Base-by-base conservation (phyloP, 495 filamentous ascomycete genomes). In the Hypoxylon lenormandii region DNA sequence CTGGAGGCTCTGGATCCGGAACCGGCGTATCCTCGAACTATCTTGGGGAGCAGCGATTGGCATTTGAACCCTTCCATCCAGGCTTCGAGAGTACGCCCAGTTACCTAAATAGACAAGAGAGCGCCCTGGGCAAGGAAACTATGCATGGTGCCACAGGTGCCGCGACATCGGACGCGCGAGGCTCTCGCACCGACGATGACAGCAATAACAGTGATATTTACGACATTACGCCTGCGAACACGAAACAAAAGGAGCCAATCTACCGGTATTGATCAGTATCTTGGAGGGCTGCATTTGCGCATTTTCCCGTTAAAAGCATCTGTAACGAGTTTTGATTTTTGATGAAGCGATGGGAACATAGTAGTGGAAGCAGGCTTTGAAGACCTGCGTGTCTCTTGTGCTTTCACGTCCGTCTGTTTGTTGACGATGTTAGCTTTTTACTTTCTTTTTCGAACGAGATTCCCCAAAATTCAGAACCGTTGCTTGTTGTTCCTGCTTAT, bases 31-130 rank as follows among this genome's bases (percentile, higher is more conserved):
- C 66, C 1, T 66, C 62, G 19, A 66, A 66, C 21, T 73, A 65
- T 30, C 51, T 60, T 0, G 71, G 74, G 7, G 72, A 76, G 12
- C 70, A 72, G 2, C 72, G 77, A 4, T 66, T 82, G 6, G 70
- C 72, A 12, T 82, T 77, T 57, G 83, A 86, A 64, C 83, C 84
- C 6, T 86, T 79, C 60, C 83, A 86, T 65, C 84, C 84, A 3
- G 83, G 83, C 0, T 85, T 85, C 47, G 70, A 74, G 38, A 66
- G 69, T 15, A 78, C 74, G 7, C 74, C 72, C 30, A 76, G 77
- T 51, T 80, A 81, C 47, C 36, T 70, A 2, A 75, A 69, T 19
- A 70, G 76, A 40, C 79, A 80, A 47, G 74, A 80, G 37, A 78
- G 76, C 48, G 71, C 74, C 2, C 51, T 76, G 4, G 74, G 70